These are phyloP conservation scores for Podospora pseudocomata DNA, from an alignment of 495 filamentous ascomycete genomes.

Conservation along the genomic window DNA sequence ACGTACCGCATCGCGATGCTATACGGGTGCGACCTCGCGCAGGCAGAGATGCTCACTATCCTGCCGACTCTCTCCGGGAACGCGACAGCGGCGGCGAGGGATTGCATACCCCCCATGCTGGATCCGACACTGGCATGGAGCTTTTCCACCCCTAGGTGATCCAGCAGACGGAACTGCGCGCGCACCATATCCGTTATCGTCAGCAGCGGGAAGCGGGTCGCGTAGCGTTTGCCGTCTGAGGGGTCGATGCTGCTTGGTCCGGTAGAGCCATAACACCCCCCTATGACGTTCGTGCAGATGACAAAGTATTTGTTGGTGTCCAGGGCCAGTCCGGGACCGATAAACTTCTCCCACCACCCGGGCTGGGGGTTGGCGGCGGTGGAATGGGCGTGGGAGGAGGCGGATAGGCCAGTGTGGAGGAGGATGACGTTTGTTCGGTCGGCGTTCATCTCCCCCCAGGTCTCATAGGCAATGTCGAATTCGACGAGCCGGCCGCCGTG, in stretches of 20 bases:
- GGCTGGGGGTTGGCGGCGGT: conserved; percentile 78
- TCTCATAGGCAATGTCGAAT: conserved; percentile 89
- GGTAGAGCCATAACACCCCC: conserved; percentile 94
- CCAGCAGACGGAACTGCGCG: conserved; percentile 87
- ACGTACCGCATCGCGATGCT: conserved; percentile 99
- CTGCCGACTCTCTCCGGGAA: conserved; percentile 77
- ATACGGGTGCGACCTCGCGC: conserved; percentile 92
- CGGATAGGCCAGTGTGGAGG: conserved; percentile 89
- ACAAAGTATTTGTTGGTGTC: conserved; percentile 90
- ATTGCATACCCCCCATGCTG: conserved; percentile 99
- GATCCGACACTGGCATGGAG: conserved; percentile 91
- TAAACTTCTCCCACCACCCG: conserved; percentile 99
- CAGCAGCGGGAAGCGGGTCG: conserved; percentile 92
- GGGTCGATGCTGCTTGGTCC: conserved; percentile 88
- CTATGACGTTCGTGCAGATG: conserved; percentile 95
- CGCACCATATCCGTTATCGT: conserved; percentile 98
- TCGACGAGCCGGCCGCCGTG: conserved; percentile 87
- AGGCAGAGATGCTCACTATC: conserved; percentile 88
- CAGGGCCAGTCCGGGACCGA: conserved; percentile 79
- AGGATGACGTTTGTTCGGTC: conserved; percentile 88
- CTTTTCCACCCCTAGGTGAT: conserved; percentile 70
- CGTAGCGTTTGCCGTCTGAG: conserved; percentile 80
- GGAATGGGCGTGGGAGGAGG: conserved; percentile 92
- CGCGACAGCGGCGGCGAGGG: conserved; percentile 81
- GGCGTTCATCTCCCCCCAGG: conserved; percentile 81